These are phyloP conservation scores for Pythium coloratum DNA, from an alignment of 352 stramenopile species.

Conservation along the genomic window DNA sequence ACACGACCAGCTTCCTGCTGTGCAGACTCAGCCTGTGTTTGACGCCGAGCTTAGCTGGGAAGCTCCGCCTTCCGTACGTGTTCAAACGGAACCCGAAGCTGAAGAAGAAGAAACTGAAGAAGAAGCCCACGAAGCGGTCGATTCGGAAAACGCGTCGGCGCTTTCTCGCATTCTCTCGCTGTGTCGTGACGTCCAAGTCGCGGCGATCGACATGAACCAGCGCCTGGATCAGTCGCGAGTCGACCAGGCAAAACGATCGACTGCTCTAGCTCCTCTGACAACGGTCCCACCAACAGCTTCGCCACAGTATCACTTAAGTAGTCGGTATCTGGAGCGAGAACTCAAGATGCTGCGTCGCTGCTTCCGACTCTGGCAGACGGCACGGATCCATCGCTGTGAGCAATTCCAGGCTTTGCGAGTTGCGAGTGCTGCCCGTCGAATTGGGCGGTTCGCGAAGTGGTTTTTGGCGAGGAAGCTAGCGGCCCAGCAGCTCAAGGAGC, in stretches of 20 bases:
- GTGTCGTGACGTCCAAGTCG: constrained; percentile 53
- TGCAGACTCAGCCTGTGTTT: too few relatives aligned
- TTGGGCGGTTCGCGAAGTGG: constrained; percentile 11
- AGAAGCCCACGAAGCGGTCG: neutral
- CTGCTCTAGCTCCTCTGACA: neutral
- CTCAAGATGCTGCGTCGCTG: constrained; percentile 69
- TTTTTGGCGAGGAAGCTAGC: neutral
- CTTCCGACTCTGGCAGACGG: constrained; percentile 41
- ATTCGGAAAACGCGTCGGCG: neutral
- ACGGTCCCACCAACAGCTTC: neutral
- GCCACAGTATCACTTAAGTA: constrained; percentile 10
- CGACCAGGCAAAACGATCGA: neutral
- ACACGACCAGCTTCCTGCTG: too few relatives aligned
- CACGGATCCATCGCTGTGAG: constrained; percentile 24
- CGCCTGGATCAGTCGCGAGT: constrained; percentile 6
- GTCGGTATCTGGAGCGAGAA: constrained; percentile 54
- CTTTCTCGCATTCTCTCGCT: constrained; percentile 40
- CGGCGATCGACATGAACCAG: constrained; percentile 40
- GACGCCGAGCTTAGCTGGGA: neutral
- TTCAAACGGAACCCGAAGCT: neutral
- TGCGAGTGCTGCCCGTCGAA: neutral
- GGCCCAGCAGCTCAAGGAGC: neutral
- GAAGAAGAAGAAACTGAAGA: constrained; percentile 1
- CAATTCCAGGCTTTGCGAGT: neutral
- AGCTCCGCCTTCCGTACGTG: too few relatives aligned